Evolutionary conservation across 805 yeast species (phyloP), one percentile per base, ranked within the genome.

Genomic region (Nakazawaea peltata): DNA sequence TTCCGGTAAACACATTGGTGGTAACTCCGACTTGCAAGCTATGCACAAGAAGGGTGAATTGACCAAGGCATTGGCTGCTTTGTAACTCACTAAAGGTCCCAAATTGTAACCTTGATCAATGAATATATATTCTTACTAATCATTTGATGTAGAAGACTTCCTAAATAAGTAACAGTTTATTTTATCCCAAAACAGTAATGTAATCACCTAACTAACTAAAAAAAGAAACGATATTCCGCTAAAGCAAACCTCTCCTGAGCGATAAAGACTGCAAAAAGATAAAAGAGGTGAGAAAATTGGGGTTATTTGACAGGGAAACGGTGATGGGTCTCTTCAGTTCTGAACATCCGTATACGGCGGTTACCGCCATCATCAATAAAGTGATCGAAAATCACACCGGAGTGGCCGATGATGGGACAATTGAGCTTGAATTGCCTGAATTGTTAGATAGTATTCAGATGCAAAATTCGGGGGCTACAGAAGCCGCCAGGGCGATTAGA

Each of bases 1-100:
- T 56, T 77, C 69, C 32, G 96, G 95, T 42, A 71, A 88, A 62
- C 96, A 87, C 67, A 76, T 90, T 51, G 98, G 98, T 41, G 98
- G 98, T 43, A 85, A 87, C 71, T 79, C 88, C 26, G 95, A 85
- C 48, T 65, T 90, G 44, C 94, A 87, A 62, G 67, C 71, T 35
- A 70, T 88, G 56, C 67, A 73, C 46, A 67, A 76, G 17, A 49
- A 58, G 30, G 92, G 81, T 47, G 55, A 77, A 58, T 71, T 85
- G 52, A 33, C 32, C 28, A 12, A 33, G 24, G 28, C 13, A 10
- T 23, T 43, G 16, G 22, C 26, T 5, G 41, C 41, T 31, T 37
- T 31, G 15, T 27, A 27, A 12, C 12, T 16, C 12, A n/a, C n/a
- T n/a, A n/a, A n/a, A n/a, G n/a, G n/a, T n/a, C n/a, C n/a, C 8